A percentile compares a stretch with the other conserved stretches of the same genome.
Conservation (phyloP, 139 green algal genomes). For the Chlamydomonas sphaeroides region DNA sequence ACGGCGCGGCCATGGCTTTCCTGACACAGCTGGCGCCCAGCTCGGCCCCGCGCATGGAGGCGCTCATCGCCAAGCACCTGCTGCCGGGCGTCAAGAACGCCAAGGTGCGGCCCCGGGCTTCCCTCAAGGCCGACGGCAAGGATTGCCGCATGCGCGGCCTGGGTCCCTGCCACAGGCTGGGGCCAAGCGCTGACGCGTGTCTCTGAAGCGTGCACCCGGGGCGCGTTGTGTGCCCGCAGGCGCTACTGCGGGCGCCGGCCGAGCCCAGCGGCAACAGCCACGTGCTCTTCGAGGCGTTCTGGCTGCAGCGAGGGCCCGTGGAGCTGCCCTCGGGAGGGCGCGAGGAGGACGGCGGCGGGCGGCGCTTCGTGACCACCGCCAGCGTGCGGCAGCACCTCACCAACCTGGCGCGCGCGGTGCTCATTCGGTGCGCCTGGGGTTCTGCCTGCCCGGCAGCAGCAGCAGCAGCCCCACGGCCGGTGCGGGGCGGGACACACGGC, state of each 20-base stretch:
- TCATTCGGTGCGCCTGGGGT: conserved; percentile 66
- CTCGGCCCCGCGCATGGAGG: conserved; percentile 66
- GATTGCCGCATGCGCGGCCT: too few relatives aligned
- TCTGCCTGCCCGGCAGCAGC: too few relatives aligned
- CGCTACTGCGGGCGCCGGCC: conserved; percentile 58
- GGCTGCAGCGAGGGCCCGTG: conserved; percentile 82
- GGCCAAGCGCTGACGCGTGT: too few relatives aligned
- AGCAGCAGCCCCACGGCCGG: too few relatives aligned
- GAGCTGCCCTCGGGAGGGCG: conserved; percentile 55
- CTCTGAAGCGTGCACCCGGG: not conserved
- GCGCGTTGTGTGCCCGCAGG: too few relatives aligned
- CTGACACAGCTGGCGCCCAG: conserved; percentile 82
- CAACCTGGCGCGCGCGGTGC: conserved; percentile 91
- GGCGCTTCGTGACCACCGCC: conserved; percentile 88
- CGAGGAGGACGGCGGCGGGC: conserved; percentile 62
- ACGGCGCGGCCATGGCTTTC: conserved; percentile 96
- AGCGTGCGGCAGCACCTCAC: conserved; percentile 84
- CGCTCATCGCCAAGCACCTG: conserved; percentile 70
- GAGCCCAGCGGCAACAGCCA: conserved; percentile 52
- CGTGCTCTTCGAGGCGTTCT: conserved; percentile 95
- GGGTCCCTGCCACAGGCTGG: too few relatives aligned
- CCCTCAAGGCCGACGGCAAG: too few relatives aligned
- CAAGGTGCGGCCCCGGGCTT: conserved; percentile 70
- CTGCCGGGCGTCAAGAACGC: conserved; percentile 57
- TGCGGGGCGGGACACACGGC: too few relatives aligned